phyloP scores from a whole-genome alignment of 331 rosid species.

The Quercus tomentella region DNA sequence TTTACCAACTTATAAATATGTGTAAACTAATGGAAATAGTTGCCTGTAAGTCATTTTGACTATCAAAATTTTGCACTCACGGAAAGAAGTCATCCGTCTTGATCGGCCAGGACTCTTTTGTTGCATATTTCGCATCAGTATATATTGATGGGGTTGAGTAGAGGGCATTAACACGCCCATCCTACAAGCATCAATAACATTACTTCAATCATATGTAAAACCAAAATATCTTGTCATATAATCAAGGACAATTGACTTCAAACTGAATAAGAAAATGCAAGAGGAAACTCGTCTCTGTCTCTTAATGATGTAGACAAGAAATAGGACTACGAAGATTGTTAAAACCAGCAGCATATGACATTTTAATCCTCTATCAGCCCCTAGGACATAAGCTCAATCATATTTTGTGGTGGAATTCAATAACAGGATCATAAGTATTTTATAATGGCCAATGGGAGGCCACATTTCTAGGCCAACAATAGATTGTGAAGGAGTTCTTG shows the following conservation, averaged over 20 bases:
- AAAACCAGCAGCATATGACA: background rate
- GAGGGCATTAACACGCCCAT: constrained; percentile 84
- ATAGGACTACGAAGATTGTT: background rate
- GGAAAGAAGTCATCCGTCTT: constrained; percentile 90
- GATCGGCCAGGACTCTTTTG: constrained; percentile 82
- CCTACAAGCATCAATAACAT: constrained; percentile 37
- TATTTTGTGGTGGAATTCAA: background rate
- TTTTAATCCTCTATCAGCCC: background rate
- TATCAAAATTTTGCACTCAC: constrained; percentile 45
- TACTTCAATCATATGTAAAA: background rate
- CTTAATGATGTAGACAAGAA: background rate
- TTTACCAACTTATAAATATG: background rate
- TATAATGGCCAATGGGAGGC: background rate
- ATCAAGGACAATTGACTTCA: background rate
- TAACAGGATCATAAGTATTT: background rate
- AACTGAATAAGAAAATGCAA: background rate
- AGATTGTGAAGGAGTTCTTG: background rate
- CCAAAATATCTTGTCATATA: background rate
- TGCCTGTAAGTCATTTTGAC: too few species aligned
- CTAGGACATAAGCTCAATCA: background rate
- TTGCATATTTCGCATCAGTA: constrained; percentile 85
- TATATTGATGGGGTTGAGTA: constrained; percentile 89
- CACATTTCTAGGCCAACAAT: background rate
- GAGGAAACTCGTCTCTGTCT: background rate
- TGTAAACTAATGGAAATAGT: too few species aligned